A percentile compares a stretch with the other conserved stretches of the same genome.
phyloP scores from a whole-genome alignment of 371 early-diverging fungal species.

The Rhizomucor miehei region DNA sequence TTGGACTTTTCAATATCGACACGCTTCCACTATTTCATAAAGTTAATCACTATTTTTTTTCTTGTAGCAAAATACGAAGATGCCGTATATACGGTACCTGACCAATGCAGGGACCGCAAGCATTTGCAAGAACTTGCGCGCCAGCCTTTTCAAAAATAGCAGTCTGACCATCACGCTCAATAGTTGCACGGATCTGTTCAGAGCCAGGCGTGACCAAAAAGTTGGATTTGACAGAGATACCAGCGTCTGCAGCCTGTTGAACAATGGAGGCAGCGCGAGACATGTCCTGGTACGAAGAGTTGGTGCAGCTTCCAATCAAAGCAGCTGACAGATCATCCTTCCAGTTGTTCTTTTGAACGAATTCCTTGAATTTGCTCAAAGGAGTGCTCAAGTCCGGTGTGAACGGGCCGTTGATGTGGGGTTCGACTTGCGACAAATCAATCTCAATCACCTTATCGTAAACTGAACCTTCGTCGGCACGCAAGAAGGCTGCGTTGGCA shows the following conservation, averaged over 20 bases:
- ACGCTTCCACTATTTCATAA: constrained; percentile 96
- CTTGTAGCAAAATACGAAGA: too few relatives aligned
- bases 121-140: constrained; percentile 86
- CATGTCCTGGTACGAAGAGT: constrained; percentile 97
- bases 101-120: constrained; percentile 89
- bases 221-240: constrained; percentile 74
- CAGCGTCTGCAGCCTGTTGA: constrained; percentile 78
- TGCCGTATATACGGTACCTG: too few relatives aligned
- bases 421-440: constrained; percentile 85
- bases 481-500: constrained; percentile 49
- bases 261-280: constrained; percentile 85
- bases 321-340: constrained; percentile 83
- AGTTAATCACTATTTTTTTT: too few relatives aligned
- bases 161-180: constrained; percentile 89
- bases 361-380: constrained; percentile 75
- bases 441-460: constrained; percentile 94
- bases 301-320: constrained; percentile 95
- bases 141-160: constrained; percentile 81
- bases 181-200: constrained; percentile 95
- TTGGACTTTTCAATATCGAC: constrained; percentile 57
- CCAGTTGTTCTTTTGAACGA: constrained; percentile 82
- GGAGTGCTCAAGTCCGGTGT: constrained; percentile 95
- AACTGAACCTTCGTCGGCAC: constrained; percentile 42
- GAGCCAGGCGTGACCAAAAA: constrained; percentile 96
- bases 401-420: constrained; percentile 96